Conservation (phyloP, 2,329 filamentous ascomycete genomes). For the Huntiella decipiens region DNA sequence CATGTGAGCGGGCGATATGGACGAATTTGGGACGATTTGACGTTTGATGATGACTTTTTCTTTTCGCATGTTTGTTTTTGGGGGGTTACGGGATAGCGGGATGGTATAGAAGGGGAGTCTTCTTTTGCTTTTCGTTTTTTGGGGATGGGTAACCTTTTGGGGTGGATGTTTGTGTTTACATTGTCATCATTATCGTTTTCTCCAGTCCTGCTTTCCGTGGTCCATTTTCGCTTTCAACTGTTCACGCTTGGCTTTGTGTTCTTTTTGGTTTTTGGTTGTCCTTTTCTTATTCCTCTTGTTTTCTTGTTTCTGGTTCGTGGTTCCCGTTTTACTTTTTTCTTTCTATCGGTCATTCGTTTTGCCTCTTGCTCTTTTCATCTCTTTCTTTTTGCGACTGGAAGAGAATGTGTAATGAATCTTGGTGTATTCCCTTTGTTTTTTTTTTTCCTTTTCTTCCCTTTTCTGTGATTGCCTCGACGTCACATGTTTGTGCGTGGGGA, state of each 20-base stretch:
- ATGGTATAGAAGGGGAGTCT: background rate
- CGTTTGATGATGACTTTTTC: background rate
- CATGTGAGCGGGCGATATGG: conserved; percentile 15
- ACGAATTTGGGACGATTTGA: background rate
- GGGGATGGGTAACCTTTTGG: background rate
- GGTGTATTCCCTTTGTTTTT: background rate
- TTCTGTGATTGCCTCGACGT: background rate
- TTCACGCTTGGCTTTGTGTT: too few relatives aligned
- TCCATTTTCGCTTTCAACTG: background rate
- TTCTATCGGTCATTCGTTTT: too few relatives aligned
- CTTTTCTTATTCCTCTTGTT: background rate
- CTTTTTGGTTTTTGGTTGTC: background rate
- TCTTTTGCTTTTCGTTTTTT: conserved; percentile 1
- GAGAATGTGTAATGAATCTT: too few relatives aligned
- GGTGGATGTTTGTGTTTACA: background rate
- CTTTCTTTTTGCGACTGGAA: too few relatives aligned
- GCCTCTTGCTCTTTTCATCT: too few relatives aligned
- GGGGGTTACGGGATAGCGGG: background rate
- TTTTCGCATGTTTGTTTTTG: conserved; percentile 10
- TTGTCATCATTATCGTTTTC: background rate
- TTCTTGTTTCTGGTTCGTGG: background rate
- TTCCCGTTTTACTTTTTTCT: too few relatives aligned
- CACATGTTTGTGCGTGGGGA: background rate
- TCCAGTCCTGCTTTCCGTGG: background rate
- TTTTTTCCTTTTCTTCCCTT: background rate